phyloP scores from a whole-genome alignment of 805 yeast genomes.

The Monosporozyma siamensis region DNA sequence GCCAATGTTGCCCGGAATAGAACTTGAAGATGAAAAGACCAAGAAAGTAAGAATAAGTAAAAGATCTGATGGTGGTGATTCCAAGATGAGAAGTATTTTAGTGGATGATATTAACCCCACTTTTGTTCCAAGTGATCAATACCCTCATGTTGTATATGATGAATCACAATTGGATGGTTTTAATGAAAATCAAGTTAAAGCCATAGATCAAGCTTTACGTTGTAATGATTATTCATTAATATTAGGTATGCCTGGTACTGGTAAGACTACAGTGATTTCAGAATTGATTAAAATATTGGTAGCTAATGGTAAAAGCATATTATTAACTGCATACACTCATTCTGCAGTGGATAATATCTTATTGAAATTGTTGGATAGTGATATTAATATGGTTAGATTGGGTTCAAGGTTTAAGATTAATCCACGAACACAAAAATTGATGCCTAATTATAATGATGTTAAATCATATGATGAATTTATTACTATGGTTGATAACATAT shows the following conservation, averaged over 20 bases:
- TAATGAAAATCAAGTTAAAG: conserved; percentile 63
- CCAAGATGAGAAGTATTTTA: conserved; percentile 25
- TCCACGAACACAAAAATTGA: conserved; percentile 44
- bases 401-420: conserved; percentile 58
- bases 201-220: conserved; percentile 54
- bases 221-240: conserved; percentile 72
- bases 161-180: conserved; percentile 24
- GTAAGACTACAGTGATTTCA: conserved; percentile 85
- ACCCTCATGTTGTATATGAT: conserved; percentile 18
- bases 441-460: conserved; percentile 37
- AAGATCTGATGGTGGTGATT: conserved; percentile 31
- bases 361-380: conserved; percentile 49
- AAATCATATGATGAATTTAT: conserved; percentile 39
- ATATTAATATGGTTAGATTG: conserved; percentile 50
- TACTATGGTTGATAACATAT: conserved; percentile 42
- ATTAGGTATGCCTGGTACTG: conserved; percentile 98
- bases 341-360: conserved; percentile 93
- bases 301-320: conserved; percentile 50
- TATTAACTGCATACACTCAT: conserved; percentile 83
- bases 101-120: conserved; percentile 28
- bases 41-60: conserved; percentile 11
- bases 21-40: conserved; percentile 16
- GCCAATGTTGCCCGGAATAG: conserved; percentile 25
- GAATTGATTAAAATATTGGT: conserved; percentile 54
- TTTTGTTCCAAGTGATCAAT: conserved; percentile 11